Conservation (phyloP, 139 green algal species). For the Dunaliella sp. region DNA sequence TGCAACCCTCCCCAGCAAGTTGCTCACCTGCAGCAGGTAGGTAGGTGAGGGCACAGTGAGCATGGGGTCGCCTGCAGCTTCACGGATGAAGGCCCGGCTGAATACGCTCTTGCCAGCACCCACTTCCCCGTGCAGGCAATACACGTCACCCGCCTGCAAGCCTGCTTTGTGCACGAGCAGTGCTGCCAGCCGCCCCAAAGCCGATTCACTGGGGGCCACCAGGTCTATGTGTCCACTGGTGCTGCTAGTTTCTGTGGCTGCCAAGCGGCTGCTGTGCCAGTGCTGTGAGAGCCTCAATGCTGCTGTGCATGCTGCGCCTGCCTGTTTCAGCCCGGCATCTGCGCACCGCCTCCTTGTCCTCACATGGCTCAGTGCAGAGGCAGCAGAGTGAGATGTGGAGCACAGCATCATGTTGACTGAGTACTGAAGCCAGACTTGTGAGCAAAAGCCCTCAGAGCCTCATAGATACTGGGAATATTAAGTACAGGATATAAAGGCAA, state of each 20-base stretch:
- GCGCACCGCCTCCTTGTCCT: no score
- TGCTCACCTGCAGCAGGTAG: conserved; percentile 67
- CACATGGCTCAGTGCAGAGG: no score
- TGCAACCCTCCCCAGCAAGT: no score
- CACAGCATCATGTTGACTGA: no score
- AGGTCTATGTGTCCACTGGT: no score
- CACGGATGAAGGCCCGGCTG: conserved; percentile 76
- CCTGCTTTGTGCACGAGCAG: conserved; percentile 9
- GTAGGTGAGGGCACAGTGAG: conserved; percentile 82
- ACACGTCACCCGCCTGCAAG: conserved; percentile 48
- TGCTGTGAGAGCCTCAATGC: neutral
- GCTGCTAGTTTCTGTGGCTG: neutral
- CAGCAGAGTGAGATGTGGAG: no score
- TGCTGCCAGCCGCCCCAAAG: neutral
- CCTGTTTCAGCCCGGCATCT: no score
- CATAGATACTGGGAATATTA: no score
- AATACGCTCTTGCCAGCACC: conserved; percentile 84
- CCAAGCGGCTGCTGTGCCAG: neutral
- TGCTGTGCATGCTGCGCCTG: no score
- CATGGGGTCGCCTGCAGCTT: conserved; percentile 49
- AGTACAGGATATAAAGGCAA: no score
- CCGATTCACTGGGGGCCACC: neutral
- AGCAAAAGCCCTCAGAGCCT: no score
- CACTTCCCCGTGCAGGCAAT: conserved; percentile 71
- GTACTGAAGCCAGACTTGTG: no score